Conservation (phyloP, 768 basidiomycete genomes). For the Collybiopsis luxurians region DNA sequence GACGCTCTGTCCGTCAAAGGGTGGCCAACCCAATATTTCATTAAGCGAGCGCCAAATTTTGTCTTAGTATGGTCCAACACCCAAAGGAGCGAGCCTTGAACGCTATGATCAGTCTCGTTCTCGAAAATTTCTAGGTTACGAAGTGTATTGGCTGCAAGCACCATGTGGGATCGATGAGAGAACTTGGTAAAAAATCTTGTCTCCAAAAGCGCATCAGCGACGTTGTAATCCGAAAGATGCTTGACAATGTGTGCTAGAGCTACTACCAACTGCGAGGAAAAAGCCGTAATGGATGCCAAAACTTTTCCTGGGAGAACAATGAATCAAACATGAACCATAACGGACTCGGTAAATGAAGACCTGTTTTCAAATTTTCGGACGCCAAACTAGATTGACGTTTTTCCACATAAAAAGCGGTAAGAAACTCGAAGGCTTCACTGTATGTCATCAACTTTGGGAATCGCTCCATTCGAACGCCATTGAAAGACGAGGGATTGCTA, state of each 20-base stretch:
- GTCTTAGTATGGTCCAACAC: constrained; percentile 87
- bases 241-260: constrained; percentile 72
- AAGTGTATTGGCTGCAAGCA: constrained; percentile 85
- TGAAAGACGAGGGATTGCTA: constrained; percentile 21
- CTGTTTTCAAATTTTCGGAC: constrained; percentile 44
- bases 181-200: constrained; percentile 80
- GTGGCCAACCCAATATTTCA: constrained; percentile 83
- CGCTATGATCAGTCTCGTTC: constrained; percentile 79
- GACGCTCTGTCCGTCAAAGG: constrained; percentile 77
- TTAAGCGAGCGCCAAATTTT: constrained; percentile 80
- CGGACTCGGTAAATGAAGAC: constrained; percentile 31
- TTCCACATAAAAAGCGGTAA: constrained; percentile 65
- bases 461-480: constrained; percentile 58
- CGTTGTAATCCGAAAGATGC: constrained; percentile 69
- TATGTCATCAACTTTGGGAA: constrained; percentile 55
- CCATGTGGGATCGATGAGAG: constrained; percentile 76
- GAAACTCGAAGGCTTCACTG: constrained; percentile 63
- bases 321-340: no score
- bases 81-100: constrained; percentile 78
- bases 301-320: constrained; percentile 66
- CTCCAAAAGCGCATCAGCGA: constrained; percentile 77
- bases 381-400: constrained; percentile 36
- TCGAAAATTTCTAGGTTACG: constrained; percentile 90
- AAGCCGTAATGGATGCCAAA: constrained; percentile 57
- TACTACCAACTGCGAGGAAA: constrained; percentile 69